Conservation (phyloP, 2,329 filamentous ascomycete genomes). For the Colletotrichum tanaceti region DNA sequence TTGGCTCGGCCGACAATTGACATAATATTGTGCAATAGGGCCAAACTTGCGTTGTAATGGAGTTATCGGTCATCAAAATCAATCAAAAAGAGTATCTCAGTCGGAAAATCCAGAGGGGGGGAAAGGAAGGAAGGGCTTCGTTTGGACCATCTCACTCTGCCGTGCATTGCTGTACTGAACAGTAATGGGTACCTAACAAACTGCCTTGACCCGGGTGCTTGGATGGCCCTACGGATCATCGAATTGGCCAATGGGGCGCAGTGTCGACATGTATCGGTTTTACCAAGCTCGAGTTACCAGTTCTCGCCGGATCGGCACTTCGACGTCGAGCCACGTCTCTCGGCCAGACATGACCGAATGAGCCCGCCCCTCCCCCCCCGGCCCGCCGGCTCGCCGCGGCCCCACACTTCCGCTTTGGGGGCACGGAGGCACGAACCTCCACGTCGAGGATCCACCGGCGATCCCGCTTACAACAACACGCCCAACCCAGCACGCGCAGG, state of each 20-base stretch:
- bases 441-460: slow-evolving; percentile 23
- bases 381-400: slow-evolving; percentile 4
- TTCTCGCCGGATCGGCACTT: no score
- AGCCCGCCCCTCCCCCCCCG: no score
- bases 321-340: background rate
- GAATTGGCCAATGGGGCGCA: background rate
- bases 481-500: slow-evolving; percentile 29
- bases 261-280: background rate
- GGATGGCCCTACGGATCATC: background rate
- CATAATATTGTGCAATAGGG: slow-evolving; percentile 39
- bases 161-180: background rate
- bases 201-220: background rate
- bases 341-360: slow-evolving; percentile 2
- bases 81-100: slow-evolving; percentile 19
- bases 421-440: slow-evolving; percentile 34
- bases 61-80: slow-evolving; percentile 34
- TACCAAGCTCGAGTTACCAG: background rate
- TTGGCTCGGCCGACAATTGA: slow-evolving; percentile 40
- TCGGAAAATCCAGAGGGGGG: background rate
- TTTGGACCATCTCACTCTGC: background rate
- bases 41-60: slow-evolving; percentile 27
- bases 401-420: slow-evolving; percentile 35
- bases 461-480: slow-evolving; percentile 10
- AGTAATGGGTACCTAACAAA: no score
- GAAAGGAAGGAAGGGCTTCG: no score